These are phyloP conservation scores for Puccinia sorghi DNA, from an alignment of 1,284 basidiomycete species.

Conservation along the genomic window DNA sequence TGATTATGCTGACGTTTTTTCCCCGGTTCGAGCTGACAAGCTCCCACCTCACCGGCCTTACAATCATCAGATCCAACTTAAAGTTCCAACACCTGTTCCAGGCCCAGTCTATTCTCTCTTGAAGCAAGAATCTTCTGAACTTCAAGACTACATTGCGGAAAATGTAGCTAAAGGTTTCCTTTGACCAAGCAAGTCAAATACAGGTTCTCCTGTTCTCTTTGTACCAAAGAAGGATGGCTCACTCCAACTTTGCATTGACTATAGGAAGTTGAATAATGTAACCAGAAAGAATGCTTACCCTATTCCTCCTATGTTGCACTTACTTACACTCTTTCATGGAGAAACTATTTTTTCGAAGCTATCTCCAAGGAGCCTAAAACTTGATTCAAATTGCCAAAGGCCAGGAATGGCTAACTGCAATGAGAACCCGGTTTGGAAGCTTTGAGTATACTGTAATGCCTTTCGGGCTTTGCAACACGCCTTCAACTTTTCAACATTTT, in stretches of 20 bases:
- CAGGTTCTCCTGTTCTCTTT: background rate
- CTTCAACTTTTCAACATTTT: background rate
- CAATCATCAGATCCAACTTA: background rate
- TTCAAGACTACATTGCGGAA: background rate
- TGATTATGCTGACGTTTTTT: background rate
- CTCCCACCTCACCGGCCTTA: background rate
- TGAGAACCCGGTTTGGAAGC: background rate
- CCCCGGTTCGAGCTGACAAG: background rate
- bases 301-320: background rate
- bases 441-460: conserved; percentile 6
- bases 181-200: background rate
- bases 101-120: background rate
- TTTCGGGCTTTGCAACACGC: background rate
- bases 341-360: background rate
- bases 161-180: background rate
- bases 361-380: background rate
- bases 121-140: background rate
- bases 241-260: background rate
- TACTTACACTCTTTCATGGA: background rate
- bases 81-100: background rate
- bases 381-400: background rate
- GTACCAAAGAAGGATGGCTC: background rate
- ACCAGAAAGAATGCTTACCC: conserved; percentile 3
- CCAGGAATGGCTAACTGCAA: background rate
- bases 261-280: background rate